Evolutionary conservation across 1,284 basidiomycete genomes (phyloP).

Genomic region (Meira nashicola): DNA sequence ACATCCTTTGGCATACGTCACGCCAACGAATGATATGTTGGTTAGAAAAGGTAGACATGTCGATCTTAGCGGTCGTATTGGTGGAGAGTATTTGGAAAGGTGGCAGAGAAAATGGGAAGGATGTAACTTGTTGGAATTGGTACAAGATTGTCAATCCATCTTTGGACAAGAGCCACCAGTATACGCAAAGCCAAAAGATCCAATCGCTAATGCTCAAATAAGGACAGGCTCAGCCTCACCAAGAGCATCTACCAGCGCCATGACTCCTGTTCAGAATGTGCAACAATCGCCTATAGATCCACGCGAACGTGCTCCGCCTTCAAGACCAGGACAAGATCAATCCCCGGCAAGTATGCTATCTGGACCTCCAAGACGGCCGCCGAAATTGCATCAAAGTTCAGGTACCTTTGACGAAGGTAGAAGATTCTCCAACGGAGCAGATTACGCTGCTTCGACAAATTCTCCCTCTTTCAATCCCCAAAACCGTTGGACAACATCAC

Average conservation of each 20-base stretch:
- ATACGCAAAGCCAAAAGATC: slow-evolving; percentile 70
- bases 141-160: slow-evolving; percentile 69
- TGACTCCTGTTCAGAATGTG: no score
- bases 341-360: no score
- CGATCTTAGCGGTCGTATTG: slow-evolving; percentile 75
- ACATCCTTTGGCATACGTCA: slow-evolving; percentile 86
- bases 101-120: slow-evolving; percentile 86
- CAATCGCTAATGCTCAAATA: slow-evolving; percentile 21
- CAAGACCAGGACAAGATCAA: no score
- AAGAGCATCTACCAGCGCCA: background rate
- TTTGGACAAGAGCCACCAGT: slow-evolving; percentile 85
- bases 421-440: no score
- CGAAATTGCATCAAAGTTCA: no score
- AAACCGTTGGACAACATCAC: no score
- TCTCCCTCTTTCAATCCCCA: no score
- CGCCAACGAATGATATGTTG: slow-evolving; percentile 87
- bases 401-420: no score
- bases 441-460: no score
- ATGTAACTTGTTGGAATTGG: slow-evolving; percentile 64
- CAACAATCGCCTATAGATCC: slow-evolving; percentile 15
- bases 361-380: no score
- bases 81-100: slow-evolving; percentile 64
- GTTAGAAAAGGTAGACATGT: slow-evolving; percentile 71
- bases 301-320: slow-evolving; percentile 14
- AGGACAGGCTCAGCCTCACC: slow-evolving; percentile 25